Conservation (phyloP, 2,329 filamentous ascomycete species). For the Colletotrichum melonis region DNA sequence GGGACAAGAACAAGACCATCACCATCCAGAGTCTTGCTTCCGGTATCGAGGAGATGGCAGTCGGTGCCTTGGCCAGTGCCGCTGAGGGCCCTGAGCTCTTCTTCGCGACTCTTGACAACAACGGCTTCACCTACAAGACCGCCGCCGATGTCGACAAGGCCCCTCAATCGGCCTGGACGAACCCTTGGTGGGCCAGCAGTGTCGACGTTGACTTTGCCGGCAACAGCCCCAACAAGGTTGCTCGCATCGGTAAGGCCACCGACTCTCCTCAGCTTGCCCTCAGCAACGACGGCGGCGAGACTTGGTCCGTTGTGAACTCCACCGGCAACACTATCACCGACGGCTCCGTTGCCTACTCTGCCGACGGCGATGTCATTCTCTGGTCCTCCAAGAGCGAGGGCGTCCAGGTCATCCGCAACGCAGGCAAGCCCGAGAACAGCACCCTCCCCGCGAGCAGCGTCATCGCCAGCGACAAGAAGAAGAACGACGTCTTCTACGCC, state of each 20-base stretch:
- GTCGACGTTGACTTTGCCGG: constrained; percentile 62
- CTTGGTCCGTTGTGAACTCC: constrained; percentile 60
- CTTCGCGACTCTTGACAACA: constrained; percentile 62
- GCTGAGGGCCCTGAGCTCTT: constrained; percentile 63
- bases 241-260: constrained; percentile 60
- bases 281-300: constrained; percentile 61
- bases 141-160: constrained; percentile 51
- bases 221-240: constrained; percentile 56
- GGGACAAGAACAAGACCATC: constrained; percentile 62
- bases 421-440: constrained; percentile 56
- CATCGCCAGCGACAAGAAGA: constrained; percentile 66
- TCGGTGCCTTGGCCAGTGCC: constrained; percentile 60
- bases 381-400: constrained; percentile 57
- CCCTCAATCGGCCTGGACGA: constrained; percentile 57
- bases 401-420: constrained; percentile 54
- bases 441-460: constrained; percentile 56
- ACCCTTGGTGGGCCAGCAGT: constrained; percentile 58
- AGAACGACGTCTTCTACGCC: constrained; percentile 64
- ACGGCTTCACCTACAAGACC: constrained; percentile 60
- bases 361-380: constrained; percentile 60
- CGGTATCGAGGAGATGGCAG: constrained; percentile 66
- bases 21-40: constrained; percentile 62
- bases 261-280: constrained; percentile 58
- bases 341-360: constrained; percentile 62
- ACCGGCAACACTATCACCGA: constrained; percentile 55